These are phyloP conservation scores for Aspergillus nanangensis DNA, from an alignment of 495 filamentous ascomycete genomes.

Conservation along the genomic window DNA sequence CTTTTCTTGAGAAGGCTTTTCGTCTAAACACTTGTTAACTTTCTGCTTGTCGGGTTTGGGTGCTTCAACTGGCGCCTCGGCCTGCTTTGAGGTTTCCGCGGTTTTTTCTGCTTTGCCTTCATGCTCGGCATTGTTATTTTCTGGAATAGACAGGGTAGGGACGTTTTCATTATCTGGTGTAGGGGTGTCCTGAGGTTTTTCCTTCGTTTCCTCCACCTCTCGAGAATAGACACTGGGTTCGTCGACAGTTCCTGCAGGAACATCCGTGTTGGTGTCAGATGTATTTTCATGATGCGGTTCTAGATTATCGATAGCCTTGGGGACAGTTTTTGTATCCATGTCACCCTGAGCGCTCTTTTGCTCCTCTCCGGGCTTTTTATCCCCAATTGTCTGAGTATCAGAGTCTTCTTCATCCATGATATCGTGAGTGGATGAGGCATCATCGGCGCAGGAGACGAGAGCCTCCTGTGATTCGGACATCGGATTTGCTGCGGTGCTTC, in stretches of 20 bases:
- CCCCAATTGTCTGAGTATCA: slow-evolving; percentile 16
- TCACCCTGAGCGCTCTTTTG: not conserved
- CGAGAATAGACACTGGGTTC: slow-evolving; percentile 1
- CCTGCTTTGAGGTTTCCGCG: no score
- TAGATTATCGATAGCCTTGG: not conserved
- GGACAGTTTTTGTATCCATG: not conserved
- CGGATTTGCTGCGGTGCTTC: slow-evolving; percentile 2
- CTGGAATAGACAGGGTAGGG: not conserved
- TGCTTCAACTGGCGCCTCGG: no score
- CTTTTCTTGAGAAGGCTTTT: no score
- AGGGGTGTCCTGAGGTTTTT: not conserved
- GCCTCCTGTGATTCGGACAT: slow-evolving; percentile 25
- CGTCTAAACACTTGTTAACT: no score
- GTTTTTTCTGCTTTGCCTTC: not conserved
- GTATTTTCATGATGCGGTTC: not conserved
- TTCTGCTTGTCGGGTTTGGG: no score
- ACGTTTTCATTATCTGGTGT: not conserved
- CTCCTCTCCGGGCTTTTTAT: not conserved
- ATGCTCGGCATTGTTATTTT: not conserved
- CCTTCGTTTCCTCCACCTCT: not conserved
- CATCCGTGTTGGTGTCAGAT: not conserved
- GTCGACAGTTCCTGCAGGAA: not conserved
- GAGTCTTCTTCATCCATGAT: slow-evolving; percentile 23
- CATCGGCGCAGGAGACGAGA: slow-evolving; percentile 17
- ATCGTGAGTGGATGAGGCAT: slow-evolving; percentile 21